A percentile compares a stretch with the other conserved stretches of the same genome.
phyloP scores from a whole-genome alignment of 768 basidiomycete genomes.

The Termitomyces sp. region DNA sequence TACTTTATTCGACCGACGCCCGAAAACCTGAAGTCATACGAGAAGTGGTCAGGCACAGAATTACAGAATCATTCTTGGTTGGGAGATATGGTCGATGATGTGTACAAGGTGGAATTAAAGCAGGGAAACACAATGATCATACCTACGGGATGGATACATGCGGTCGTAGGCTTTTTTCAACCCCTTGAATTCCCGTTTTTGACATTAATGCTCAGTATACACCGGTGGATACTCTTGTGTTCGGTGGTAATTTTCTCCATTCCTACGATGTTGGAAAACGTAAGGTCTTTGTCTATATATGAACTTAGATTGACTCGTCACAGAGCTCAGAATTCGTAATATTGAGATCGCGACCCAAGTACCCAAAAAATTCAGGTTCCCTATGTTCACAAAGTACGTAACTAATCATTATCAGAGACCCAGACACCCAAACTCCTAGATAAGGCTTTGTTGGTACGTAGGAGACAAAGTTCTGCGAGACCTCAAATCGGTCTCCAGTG shows the following conservation, averaged over 20 bases:
- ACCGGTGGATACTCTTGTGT: slow-evolving; percentile 87
- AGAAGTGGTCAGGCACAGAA: slow-evolving; percentile 91
- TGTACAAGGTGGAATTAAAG: slow-evolving; percentile 73
- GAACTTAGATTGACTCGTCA: background rate
- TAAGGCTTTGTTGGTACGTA: slow-evolving; percentile 86
- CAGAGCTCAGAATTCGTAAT: slow-evolving; percentile 83
- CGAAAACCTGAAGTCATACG: slow-evolving; percentile 83
- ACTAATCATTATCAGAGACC: background rate
- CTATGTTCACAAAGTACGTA: slow-evolving; percentile 67
- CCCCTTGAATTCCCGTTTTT: background rate
- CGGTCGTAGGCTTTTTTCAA: slow-evolving; percentile 59
- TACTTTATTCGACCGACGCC: slow-evolving; percentile 91
- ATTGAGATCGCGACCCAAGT: slow-evolving; percentile 93
- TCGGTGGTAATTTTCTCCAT: slow-evolving; percentile 97
- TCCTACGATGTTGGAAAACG: slow-evolving; percentile 85
- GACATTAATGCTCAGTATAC: slow-evolving; percentile 58
- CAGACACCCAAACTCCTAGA: background rate
- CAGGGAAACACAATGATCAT: slow-evolving; percentile 90
- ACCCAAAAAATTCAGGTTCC: slow-evolving; percentile 88
- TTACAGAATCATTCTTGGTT: slow-evolving; percentile 85
- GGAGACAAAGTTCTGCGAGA: slow-evolving; percentile 77
- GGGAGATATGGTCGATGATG: slow-evolving; percentile 89
- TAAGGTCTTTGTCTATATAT: slow-evolving; percentile 29
- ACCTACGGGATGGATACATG: slow-evolving; percentile 96
- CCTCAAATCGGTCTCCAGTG: slow-evolving; percentile 43